Conservation (phyloP, 176 grass and related monocot genomes). For the Lolium multiflorum region DNA sequence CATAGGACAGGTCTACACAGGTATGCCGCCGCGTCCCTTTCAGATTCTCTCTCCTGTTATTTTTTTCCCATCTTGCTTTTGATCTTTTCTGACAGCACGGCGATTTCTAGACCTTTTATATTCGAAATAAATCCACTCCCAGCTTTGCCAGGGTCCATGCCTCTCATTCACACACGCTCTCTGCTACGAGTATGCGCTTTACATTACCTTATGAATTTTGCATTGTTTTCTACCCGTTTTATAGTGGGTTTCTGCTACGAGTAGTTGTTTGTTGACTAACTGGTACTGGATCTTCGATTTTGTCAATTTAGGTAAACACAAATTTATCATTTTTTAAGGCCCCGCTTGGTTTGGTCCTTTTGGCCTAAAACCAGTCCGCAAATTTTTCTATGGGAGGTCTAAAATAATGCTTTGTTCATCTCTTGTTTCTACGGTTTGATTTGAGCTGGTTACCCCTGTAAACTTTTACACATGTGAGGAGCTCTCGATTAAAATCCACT, state of each 20-base stretch:
- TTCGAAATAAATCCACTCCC: constrained; percentile 50
- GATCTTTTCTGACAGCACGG: constrained; percentile 49
- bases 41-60: constrained; percentile 54
- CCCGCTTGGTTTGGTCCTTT: not conserved
- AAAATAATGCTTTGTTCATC: not conserved
- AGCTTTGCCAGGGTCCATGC: constrained; percentile 52
- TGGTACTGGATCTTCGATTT: not conserved
- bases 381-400: not conserved
- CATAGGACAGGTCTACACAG: constrained; percentile 30
- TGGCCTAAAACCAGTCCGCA: not conserved
- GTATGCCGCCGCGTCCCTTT: constrained; percentile 33
- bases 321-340: not conserved
- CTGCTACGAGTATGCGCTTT: constrained; percentile 46
- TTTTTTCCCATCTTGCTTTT: constrained; percentile 51
- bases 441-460: not conserved
- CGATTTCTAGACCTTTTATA: constrained; percentile 48
- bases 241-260: not conserved
- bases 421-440: not conserved
- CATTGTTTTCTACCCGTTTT: not conserved
- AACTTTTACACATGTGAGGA: no score
- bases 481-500: no score
- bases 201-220: constrained; percentile 28
- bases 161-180: constrained; percentile 46
- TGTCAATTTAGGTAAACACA: not conserved
- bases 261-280: constrained; percentile 38